Evolutionary conservation across 768 basidiomycete genomes (phyloP).

Genomic region (Lyophyllum atratum): DNA sequence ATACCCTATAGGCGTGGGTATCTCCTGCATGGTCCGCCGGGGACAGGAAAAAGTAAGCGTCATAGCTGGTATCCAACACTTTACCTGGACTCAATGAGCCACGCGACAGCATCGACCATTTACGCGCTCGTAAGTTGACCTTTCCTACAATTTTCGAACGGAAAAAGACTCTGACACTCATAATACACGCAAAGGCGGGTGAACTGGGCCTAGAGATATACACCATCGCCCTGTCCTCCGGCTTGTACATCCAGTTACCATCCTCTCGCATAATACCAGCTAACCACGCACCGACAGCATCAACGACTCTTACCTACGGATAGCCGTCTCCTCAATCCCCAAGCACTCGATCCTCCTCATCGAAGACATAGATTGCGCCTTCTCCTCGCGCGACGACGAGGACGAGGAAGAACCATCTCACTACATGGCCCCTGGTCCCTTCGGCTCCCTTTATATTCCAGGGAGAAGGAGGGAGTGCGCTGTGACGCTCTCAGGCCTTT

Average conservation of each 20-base stretch:
- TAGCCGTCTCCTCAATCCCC: slow-evolving; percentile 47
- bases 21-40: slow-evolving; percentile 61
- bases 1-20: slow-evolving; percentile 62
- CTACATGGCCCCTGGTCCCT: not conserved
- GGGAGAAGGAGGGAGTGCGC: slow-evolving; percentile 21
- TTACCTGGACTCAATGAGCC: slow-evolving; percentile 32
- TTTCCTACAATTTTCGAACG: not conserved
- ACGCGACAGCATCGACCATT: slow-evolving; percentile 49
- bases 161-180: not conserved
- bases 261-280: not conserved
- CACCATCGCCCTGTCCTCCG: slow-evolving; percentile 50
- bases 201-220: slow-evolving; percentile 89
- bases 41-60: slow-evolving; percentile 58
- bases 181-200: slow-evolving; percentile 35
- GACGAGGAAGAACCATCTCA: slow-evolving; percentile 5
- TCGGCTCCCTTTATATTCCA: slow-evolving; percentile 8
- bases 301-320: slow-evolving; percentile 50
- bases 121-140: slow-evolving; percentile 44
- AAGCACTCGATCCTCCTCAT: slow-evolving; percentile 56
- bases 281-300: slow-evolving; percentile 33
- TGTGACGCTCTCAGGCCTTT: slow-evolving; percentile 54
- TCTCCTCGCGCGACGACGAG: slow-evolving; percentile 47
- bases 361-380: slow-evolving; percentile 65
- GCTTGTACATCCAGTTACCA: slow-evolving; percentile 38
- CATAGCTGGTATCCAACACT: slow-evolving; percentile 14